Evolutionary conservation across 176 grass and related monocot genomes (phyloP), one percentile per base, ranked within the genome.

Genomic region (Aechmea fasciata): DNA sequence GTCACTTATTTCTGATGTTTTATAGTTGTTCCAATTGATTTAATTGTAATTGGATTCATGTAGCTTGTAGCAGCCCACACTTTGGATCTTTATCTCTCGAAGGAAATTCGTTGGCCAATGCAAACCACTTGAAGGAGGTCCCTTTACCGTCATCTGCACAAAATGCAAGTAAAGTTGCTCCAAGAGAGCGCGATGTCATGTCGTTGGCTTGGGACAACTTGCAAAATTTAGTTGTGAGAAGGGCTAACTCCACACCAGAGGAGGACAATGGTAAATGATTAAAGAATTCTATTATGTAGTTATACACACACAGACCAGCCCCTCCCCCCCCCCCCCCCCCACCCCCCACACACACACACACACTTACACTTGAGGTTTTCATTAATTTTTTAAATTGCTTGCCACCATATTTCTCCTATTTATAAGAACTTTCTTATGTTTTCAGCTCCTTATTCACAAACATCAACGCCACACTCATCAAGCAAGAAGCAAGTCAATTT

Each of bases 61-160:
- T 49, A 57, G 68, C 12, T 62, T 80, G 65, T 26, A 69, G 66
- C 64, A 78, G n/a, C 61, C 57, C 51, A 41, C 70, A 53, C 23
- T 63, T 22, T 63, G 57, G 57, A 67, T 9, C 65, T 67, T 67
- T 67, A 33, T 5, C 28, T 18, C 15, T 61, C 10, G 55, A 18
- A 15, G 20, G 2, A 20, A 61, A 61, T 10, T 10, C 2, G 55
- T 10, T 20, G 55, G 20, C 17, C 55, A 61, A 18, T 18, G 55
- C 9, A 59, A 61, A 61, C 55, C 15, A 18, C 15, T 61, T 18
- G 20, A 61, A 10, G 15, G 20, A 61, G 55, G 55, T 61, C 55
- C 55, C 10, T 15, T 18, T n/a, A 14, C 55, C 9, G 9, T 22
- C 55, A 18, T 61, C 11, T 61, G 11, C 55, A 61, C 9, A 9